Base-by-base conservation (phyloP, 2,329 filamentous ascomycete genomes). In the Gaeumannomyces sp. region DNA sequence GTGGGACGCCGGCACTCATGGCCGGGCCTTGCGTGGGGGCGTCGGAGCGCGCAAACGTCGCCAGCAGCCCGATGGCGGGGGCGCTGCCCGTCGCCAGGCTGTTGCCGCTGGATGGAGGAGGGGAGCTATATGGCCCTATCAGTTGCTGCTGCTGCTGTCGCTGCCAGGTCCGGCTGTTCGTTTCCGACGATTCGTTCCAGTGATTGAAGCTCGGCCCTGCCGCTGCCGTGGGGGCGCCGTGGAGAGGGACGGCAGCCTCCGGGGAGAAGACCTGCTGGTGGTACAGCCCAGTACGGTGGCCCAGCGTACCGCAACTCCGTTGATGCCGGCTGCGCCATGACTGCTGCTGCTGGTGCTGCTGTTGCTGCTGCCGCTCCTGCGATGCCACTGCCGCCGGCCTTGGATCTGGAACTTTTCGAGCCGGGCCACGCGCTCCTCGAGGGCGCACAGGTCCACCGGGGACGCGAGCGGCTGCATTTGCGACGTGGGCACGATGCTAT, bases 401-500 rank as follows among this genome's bases (percentile, higher is more conserved):
- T 27, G 29, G 27, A n/a, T 27, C 50, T 63, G 61, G 19, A 50
- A 27, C 61, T 63, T 63, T 38, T 63, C 61, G 22, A 63, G 61
- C 45, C 14, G 29, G 50, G 50, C 61, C n/a, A 63, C 61, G 29
- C 61, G 61, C 31, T 63, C 61, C 61, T 63, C 61, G 29, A 63
- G 61, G 16, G 61, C 50, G 50, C 38, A 56, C 13, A 63, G 31
- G 61, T 63, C 61, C 27, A 58, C 61, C 4, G 50, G 50, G 27
- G 50, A 63, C 19, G 53, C 27, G 27, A 63, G 50, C 2, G 50
- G 10, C 45, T 53, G 45, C 35, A 53, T 62, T 14, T 50, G 60
- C 5, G 38, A 11, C 22, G 25, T 29, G 28, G 60, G 60, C 60
- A 62, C 27, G 33, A 35, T 13, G 25, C 60, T 62, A 22, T 29